A percentile compares a stretch with the other conserved stretches of the same genome.
phyloP scores from a whole-genome alignment of 129 eudicot genomes.

The Gnaphalium uliginosum region DNA sequence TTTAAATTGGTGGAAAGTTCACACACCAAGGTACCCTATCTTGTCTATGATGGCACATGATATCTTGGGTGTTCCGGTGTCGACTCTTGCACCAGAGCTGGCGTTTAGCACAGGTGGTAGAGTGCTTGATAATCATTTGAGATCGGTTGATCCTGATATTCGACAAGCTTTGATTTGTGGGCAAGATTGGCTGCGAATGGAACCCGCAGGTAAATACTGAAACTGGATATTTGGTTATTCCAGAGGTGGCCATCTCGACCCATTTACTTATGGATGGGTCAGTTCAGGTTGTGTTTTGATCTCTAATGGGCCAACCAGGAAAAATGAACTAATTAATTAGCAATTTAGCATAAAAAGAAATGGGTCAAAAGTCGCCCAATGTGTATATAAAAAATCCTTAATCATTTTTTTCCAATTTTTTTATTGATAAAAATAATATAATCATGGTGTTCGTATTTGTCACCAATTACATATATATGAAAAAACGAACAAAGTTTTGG shows the following conservation, averaged over 20 bases:
- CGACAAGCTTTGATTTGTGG: constrained; percentile 94
- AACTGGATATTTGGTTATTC: not conserved
- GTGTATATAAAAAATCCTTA: not conserved
- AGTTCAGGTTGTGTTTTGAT: not conserved
- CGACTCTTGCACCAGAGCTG: constrained; percentile 66
- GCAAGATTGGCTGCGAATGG: constrained; percentile 81
- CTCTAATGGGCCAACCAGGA: not conserved
- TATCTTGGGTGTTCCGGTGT: constrained; percentile 70
- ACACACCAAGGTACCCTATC: constrained; percentile 89
- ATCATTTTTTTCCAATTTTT: not conserved
- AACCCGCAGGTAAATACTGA: constrained; percentile 58
- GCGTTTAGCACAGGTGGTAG: constrained; percentile 76
- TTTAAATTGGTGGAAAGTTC: constrained; percentile 97
- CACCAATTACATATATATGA: not conserved
- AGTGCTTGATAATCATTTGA: constrained; percentile 63
- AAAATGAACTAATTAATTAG: not conserved
- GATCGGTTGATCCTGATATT: constrained; percentile 62
- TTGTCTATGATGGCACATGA: constrained; percentile 91
- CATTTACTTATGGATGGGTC: not conserved
- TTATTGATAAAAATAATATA: not conserved
- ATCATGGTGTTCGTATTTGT: not conserved
- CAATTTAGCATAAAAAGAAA: not conserved
- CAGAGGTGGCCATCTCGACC: not conserved
- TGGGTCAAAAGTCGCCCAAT: not conserved
- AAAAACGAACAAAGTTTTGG: not conserved